Percentiles rank a stretch among this genome's conserved stretches.
These are phyloP conservation scores for Termitomyces sp. DNA, from an alignment of 768 basidiomycete species.

Conservation along the genomic window DNA sequence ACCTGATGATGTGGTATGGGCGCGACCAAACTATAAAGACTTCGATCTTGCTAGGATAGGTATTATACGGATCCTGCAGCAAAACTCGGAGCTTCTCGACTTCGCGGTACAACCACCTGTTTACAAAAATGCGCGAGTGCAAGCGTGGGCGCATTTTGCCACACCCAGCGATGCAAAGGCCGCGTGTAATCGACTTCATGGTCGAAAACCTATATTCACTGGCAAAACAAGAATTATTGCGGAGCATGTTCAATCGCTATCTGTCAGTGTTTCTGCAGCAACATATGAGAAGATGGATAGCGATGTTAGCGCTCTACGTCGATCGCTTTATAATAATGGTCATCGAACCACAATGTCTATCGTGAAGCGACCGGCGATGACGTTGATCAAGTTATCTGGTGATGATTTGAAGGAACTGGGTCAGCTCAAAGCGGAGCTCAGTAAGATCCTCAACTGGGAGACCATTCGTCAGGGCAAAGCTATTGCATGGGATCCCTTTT, in stretches of 20 bases:
- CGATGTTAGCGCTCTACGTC: slow-evolving; percentile 43
- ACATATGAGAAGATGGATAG: slow-evolving; percentile 33
- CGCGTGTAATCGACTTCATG: slow-evolving; percentile 44
- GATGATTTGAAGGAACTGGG: slow-evolving; percentile 45
- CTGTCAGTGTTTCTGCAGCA: slow-evolving; percentile 32
- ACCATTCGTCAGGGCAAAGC: slow-evolving; percentile 44
- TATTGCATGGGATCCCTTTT: slow-evolving; percentile 62
- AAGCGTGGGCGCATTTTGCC: slow-evolving; percentile 51
- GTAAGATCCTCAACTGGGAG: slow-evolving; percentile 59
- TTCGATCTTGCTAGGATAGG: slow-evolving; percentile 34
- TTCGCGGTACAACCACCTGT: slow-evolving; percentile 49
- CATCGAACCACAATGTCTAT: slow-evolving; percentile 21
- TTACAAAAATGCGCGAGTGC: slow-evolving; percentile 35
- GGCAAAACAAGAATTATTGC: slow-evolving; percentile 44
- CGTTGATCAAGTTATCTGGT: slow-evolving; percentile 43
- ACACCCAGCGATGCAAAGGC: slow-evolving; percentile 44
- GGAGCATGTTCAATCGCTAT: slow-evolving; percentile 47
- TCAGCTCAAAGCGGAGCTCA: slow-evolving; percentile 52
- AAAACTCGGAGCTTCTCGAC: slow-evolving; percentile 23
- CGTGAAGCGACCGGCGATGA: slow-evolving; percentile 12
- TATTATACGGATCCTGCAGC: slow-evolving; percentile 33
- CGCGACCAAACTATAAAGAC: slow-evolving; percentile 35
- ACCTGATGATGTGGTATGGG: slow-evolving; percentile 46
- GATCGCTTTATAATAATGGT: slow-evolving; percentile 24
- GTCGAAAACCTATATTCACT: slow-evolving; percentile 35